Conservation (phyloP, 345 rosid genomes). For the Trapa incisa region DNA sequence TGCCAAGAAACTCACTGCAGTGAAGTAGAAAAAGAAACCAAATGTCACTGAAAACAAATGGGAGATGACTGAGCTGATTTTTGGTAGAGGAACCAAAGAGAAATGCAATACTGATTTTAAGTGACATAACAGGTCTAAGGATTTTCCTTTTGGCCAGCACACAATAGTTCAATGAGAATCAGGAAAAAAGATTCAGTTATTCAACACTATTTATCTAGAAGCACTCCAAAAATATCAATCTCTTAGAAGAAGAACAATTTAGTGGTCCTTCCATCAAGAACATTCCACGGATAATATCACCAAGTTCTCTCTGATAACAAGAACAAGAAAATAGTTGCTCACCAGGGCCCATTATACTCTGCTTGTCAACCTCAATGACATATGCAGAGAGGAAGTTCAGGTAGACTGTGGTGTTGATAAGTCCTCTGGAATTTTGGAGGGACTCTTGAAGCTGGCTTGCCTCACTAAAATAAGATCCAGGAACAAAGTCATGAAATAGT, state of each 20-base stretch:
- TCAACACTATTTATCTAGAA: background rate
- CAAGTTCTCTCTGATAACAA: background rate
- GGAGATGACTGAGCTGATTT: background rate
- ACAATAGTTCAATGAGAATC: background rate
- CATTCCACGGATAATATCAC: background rate
- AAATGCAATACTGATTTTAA: background rate
- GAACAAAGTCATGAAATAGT: conserved; percentile 73
- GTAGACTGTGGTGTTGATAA: conserved; percentile 65
- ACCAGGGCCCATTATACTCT: conserved; percentile 76
- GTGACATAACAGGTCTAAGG: background rate
- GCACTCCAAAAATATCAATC: background rate
- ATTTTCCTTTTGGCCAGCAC: too few relatives aligned
- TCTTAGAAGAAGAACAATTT: background rate
- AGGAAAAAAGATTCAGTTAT: background rate
- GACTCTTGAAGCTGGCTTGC: conserved; percentile 61
- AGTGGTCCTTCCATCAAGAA: background rate
- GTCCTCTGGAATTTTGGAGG: conserved; percentile 51
- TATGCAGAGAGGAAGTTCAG: conserved; percentile 75
- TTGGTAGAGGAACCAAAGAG: background rate
- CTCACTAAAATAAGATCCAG: conserved; percentile 53
- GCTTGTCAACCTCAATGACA: conserved; percentile 62
- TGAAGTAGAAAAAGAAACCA: background rate
- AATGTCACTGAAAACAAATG: background rate
- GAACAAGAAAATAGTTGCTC: conserved; percentile 14
- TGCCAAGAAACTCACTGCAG: conserved; percentile 93